Conservation (phyloP, 2,329 filamentous ascomycete species). For the Colletotrichum acutatum region DNA sequence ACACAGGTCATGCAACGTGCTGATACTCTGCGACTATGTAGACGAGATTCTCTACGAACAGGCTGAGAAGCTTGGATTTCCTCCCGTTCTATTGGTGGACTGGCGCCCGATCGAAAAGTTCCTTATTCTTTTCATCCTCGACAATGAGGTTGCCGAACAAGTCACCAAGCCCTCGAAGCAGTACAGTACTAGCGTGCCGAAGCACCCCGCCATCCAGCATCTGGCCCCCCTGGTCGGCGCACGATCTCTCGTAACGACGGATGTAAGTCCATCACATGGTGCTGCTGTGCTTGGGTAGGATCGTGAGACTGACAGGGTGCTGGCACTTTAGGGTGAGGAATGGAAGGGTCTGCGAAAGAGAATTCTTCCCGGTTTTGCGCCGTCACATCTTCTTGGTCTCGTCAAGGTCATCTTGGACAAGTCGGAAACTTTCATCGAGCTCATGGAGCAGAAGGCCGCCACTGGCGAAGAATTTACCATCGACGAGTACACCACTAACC, state of each 20-base stretch:
- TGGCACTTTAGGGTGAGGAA: constrained; percentile 12
- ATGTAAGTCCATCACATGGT: not conserved
- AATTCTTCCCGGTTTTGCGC: constrained; percentile 22
- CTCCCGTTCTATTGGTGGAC: constrained; percentile 24
- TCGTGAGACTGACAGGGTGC: not conserved
- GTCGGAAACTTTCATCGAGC: constrained; percentile 27
- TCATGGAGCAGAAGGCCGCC: constrained; percentile 43
- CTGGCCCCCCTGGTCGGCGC: constrained; percentile 26
- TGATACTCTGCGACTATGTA: not conserved
- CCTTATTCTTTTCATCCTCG: constrained; percentile 25
- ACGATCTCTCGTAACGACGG: constrained; percentile 26
- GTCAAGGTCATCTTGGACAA: constrained; percentile 41
- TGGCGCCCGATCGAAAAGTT: constrained; percentile 25
- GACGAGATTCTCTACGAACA: constrained; percentile 29
- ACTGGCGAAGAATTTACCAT: constrained; percentile 43
- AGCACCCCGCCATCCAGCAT: constrained; percentile 25
- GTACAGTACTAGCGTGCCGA: constrained; percentile 31
- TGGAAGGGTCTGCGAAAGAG: constrained; percentile 29
- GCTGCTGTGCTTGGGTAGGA: not conserved
- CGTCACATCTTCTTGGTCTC: constrained; percentile 44
- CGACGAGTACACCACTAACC: constrained; percentile 41
- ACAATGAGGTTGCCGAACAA: constrained; percentile 31
- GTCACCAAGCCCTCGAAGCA: constrained; percentile 27
- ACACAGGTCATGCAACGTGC: not conserved
- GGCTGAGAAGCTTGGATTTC: constrained; percentile 17